Percentiles rank a stretch among this genome's conserved stretches.
Evolutionary conservation across 2,329 filamentous ascomycete genomes (phyloP).

Genomic region (Hortaea sp.): DNA sequence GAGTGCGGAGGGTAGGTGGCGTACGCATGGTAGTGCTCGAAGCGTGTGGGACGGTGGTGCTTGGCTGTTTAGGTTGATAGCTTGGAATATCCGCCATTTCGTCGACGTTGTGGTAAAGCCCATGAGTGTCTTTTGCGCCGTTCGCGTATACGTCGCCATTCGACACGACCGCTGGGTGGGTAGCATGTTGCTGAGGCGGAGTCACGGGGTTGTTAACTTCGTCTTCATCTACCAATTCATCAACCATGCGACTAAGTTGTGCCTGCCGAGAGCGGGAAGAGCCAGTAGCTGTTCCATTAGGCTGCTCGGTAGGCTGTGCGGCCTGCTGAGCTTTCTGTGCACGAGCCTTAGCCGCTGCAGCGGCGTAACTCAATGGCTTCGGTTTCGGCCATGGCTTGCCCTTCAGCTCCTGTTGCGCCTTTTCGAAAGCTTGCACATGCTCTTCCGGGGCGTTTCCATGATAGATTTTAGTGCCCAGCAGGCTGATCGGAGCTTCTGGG

Average conservation of each 20-base stretch:
- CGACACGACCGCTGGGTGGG: slow-evolving; percentile 17
- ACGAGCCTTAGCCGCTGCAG: slow-evolving; percentile 16
- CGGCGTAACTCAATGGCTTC: slow-evolving; percentile 23
- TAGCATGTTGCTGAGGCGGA: slow-evolving; percentile 30
- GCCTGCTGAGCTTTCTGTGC: slow-evolving; percentile 5
- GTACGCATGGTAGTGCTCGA: not conserved
- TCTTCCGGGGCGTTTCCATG: slow-evolving; percentile 8
- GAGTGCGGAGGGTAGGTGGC: slow-evolving; percentile 4
- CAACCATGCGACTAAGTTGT: slow-evolving; percentile 50
- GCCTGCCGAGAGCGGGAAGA: slow-evolving; percentile 25
- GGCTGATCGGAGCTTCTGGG: slow-evolving; percentile 22
- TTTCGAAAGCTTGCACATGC: slow-evolving; percentile 1
- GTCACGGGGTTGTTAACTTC: slow-evolving; percentile 37
- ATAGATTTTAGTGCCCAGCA: slow-evolving; percentile 15
- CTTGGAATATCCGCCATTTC: slow-evolving; percentile 28
- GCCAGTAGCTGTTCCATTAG: slow-evolving; percentile 5
- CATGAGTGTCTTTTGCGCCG: slow-evolving; percentile 12
- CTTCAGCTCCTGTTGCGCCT: slow-evolving; percentile 3
- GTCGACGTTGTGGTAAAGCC: slow-evolving; percentile 18
- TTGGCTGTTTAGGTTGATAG: slow-evolving; percentile 15
- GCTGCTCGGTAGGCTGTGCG: slow-evolving; percentile 3
- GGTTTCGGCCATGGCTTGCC: slow-evolving; percentile 5
- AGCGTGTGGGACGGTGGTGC: slow-evolving; percentile 4
- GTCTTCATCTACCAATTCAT: slow-evolving; percentile 42
- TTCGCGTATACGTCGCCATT: slow-evolving; percentile 29